Conservation (phyloP, 192 early-diverging fungal species). For the Jimgerdemannia lactiflua region DNA sequence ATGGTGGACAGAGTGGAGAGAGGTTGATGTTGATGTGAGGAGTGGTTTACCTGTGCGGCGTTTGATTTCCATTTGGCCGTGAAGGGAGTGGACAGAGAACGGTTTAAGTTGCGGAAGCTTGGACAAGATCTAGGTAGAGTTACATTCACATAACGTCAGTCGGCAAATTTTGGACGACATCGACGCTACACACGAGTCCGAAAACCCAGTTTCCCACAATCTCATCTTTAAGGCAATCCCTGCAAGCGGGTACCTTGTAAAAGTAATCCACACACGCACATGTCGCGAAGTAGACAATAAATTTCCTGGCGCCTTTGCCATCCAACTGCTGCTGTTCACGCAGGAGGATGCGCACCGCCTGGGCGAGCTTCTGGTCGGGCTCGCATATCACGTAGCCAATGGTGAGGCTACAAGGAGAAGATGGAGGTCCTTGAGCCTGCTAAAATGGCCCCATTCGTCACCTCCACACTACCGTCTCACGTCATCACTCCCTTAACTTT, state of each 20-base stretch:
- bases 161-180: background rate
- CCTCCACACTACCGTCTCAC: no score
- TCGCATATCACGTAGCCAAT: constrained; percentile 76
- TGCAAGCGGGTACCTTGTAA: constrained; percentile 42
- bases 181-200: no score
- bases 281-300: constrained; percentile 94
- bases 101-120: constrained; percentile 43
- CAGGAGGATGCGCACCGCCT: constrained; percentile 55
- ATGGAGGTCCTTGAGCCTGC: background rate
- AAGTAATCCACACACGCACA: constrained; percentile 97
- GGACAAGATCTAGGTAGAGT: constrained; percentile 38
- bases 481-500: no score
- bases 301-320: constrained; percentile 61
- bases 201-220: no score
- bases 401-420: constrained; percentile 44
- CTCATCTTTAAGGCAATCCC: no score
- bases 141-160: constrained; percentile 1
- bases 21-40: constrained; percentile 7
- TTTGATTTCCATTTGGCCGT: constrained; percentile 93
- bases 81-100: constrained; percentile 70
- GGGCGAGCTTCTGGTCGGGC: constrained; percentile 79
- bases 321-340: constrained; percentile 41
- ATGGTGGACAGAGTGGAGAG: background rate
- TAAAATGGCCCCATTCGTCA: no score
- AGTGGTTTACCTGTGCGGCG: constrained; percentile 50